Conservation (phyloP, 306 rosid genomes). For the Quercus agrifolia region DNA sequence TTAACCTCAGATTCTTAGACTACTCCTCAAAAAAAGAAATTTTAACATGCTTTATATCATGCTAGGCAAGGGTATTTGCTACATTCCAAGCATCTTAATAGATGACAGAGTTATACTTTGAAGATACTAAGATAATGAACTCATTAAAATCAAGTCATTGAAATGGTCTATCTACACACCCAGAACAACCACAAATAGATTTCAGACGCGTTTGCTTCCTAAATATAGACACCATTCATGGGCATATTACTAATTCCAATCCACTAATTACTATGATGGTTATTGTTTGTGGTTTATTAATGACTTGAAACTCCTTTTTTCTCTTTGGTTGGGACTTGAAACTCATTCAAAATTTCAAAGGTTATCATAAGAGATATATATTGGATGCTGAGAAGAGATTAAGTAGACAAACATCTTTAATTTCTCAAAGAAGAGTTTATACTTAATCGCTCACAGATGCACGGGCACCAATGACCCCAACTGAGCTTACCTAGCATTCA, state of each 20-base stretch:
- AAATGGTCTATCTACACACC: background rate
- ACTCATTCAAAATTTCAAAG: background rate
- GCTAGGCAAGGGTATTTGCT: too few relatives aligned
- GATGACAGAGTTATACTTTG: background rate
- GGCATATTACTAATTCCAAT: background rate
- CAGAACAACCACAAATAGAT: background rate
- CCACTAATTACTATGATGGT: conserved; percentile 19
- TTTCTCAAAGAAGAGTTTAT: conserved; percentile 59
- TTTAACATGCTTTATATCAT: too few relatives aligned
- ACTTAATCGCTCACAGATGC: too few relatives aligned
- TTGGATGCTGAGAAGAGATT: conserved; percentile 1
- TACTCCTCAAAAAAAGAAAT: background rate
- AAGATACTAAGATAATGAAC: too few relatives aligned
- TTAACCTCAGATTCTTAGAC: background rate
- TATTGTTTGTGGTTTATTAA: background rate
- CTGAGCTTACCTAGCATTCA: conserved; percentile 46
- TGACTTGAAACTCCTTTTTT: background rate
- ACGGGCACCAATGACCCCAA: too few relatives aligned
- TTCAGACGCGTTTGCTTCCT: background rate
- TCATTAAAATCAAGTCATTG: too few relatives aligned
- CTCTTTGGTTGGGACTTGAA: background rate
- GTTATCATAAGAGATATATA: background rate
- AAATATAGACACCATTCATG: background rate
- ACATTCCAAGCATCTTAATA: background rate
- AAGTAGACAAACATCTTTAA: conserved; percentile 64